Percentiles rank a stretch among this genome's conserved stretches.
These are phyloP conservation scores for Citrus sinensis DNA, from an alignment of 345 rosid species.

Conservation along the genomic window DVS_A1.0 CM039165.1:33377501-33378000, in stretches of 20 bases:
- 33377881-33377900: no score
- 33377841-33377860: slow-evolving; percentile 70
- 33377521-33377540: slow-evolving; percentile 67
- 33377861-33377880: slow-evolving; percentile 42
- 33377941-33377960: no score
- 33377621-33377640: slow-evolving; percentile 54
- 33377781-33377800: slow-evolving; percentile 77
- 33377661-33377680: slow-evolving; percentile 22
- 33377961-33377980: no score
- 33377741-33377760: slow-evolving; percentile 53
- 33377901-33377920: no score
- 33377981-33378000: background rate
- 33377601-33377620: slow-evolving; percentile 52
- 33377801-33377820: slow-evolving; percentile 67
- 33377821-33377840: slow-evolving; percentile 62
- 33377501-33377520: slow-evolving; percentile 54
- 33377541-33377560: slow-evolving; percentile 46
- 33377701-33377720: background rate
- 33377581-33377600: slow-evolving; percentile 62
- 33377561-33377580: slow-evolving; percentile 52
- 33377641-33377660: slow-evolving; percentile 61
- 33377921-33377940: no score
- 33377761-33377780: slow-evolving; percentile 57
- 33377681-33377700: no score
- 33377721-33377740: background rate